Evolutionary conservation across 2,329 filamentous ascomycete species (phyloP), one percentile per base, ranked within the genome.

Genomic region (Aspergillus melleus): DNA sequence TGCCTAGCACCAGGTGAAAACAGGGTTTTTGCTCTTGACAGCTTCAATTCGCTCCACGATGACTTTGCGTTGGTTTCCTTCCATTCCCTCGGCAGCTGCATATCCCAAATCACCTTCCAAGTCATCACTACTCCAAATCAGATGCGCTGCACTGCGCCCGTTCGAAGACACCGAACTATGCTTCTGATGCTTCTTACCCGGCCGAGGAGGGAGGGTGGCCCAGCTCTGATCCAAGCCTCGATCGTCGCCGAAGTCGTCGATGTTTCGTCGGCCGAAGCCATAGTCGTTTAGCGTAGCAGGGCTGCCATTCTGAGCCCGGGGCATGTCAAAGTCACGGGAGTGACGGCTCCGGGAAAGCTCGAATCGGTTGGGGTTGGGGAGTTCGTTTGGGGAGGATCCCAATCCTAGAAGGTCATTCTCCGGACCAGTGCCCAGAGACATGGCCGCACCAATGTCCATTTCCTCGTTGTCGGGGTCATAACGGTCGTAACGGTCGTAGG

Each of bases 1-100:
- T 47, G 29, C 49, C 52, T 80, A 98, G 81, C 95, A 99, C 91
- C 95, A 99, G 49, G 91, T 96, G 77, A 99, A 99, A 32, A 99
- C 92, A 2, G 95, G 95, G 73, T 96, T 96, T 74, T 90, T 90
- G 72, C 88, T 91, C 83, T 98, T 98, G 63, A 99, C 95, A 61
- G 94, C 90, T 81, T 99, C 95, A 60, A 99, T 79, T 64, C 95
- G 84, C 81, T 99, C 95, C 52, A 99, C 93, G 81, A 99, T 98
- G 52, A 99, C 95, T 77, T 95, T 96, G 69, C 93, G 86, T 74
- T 90, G 88, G 70, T 92, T 91, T 12, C 91, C 91, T 76, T 98
- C 95, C 86, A 96, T 92, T 26, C 92, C 95, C 74, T 94, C 91
- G 0, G 95, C 95, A 1, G 93, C 94, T 11, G 93, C 92, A 77